These are phyloP conservation scores for Ganoderma sp. DNA, from an alignment of 1,284 basidiomycete genomes.

Conservation along the genomic window DNA sequence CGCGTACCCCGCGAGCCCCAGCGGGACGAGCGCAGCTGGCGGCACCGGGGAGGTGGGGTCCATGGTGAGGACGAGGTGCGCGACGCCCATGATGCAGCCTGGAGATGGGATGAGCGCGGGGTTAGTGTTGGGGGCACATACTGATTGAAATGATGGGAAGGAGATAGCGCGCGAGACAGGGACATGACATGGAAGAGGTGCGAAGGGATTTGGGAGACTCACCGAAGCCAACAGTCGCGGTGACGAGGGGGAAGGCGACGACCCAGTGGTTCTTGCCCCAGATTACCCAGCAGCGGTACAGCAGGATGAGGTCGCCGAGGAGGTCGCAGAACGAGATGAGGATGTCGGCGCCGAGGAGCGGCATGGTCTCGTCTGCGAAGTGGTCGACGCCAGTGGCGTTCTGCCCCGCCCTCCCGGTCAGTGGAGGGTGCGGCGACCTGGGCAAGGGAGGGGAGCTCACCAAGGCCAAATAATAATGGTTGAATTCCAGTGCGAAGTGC, in stretches of 20 bases:
- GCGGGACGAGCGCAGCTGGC: conserved; percentile 26
- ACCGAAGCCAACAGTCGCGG: conserved; percentile 43
- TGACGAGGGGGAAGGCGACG: conserved; percentile 41
- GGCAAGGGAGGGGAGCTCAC: conserved; percentile 32
- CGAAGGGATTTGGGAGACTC: conserved; percentile 17
- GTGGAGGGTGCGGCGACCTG: neutral
- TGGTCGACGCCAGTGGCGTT: conserved; percentile 18
- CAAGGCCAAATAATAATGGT: conserved; percentile 43
- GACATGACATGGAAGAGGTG: neutral
- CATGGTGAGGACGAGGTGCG: conserved; percentile 26
- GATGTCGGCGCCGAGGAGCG: conserved; percentile 40
- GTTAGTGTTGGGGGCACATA: neutral
- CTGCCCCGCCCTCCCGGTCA: neutral
- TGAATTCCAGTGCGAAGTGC: conserved; percentile 47
- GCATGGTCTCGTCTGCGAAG: conserved; percentile 41
- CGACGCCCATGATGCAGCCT: conserved; percentile 25
- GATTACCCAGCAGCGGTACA: conserved; percentile 49
- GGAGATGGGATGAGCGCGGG: neutral
- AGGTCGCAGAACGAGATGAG: conserved; percentile 47
- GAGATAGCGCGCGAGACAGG: no score
- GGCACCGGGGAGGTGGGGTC: conserved; percentile 24
- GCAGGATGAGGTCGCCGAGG: conserved; percentile 43
- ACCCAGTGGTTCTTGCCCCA: conserved; percentile 42
- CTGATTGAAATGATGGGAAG: no score
- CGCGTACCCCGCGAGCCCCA: conserved; percentile 39